Conservation (phyloP, 202 grass and related monocot species). For the Digitaria exilis region DNA sequence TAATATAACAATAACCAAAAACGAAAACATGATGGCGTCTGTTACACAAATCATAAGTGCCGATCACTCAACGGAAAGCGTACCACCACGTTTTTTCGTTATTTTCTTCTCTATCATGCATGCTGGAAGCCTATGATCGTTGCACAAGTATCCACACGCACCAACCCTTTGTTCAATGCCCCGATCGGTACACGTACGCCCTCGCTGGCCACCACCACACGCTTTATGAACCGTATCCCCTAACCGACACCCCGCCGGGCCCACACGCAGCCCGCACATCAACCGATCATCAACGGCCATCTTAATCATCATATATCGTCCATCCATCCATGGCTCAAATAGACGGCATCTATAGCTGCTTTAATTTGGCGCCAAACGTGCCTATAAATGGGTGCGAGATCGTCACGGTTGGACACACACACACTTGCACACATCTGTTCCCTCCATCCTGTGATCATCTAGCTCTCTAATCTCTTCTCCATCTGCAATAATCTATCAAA, state of each 20-base stretch:
- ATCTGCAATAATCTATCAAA: not conserved
- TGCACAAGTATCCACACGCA: not conserved
- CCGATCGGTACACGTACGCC: not conserved
- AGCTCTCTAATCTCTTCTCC: not conserved
- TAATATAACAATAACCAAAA: no score
- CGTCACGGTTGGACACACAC: not conserved
- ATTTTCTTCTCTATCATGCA: no score
- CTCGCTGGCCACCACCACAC: not conserved
- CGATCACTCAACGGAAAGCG: no score
- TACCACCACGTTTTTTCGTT: no score
- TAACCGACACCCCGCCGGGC: not conserved
- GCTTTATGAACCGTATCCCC: not conserved
- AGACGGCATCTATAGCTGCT: not conserved
- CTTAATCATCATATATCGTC: no score
- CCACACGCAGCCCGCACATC: not conserved
- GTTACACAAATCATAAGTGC: no score
- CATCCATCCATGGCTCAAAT: not conserved
- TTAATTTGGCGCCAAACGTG: not conserved
- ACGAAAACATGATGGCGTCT: no score
- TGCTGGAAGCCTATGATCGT: no score
- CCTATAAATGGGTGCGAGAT: slow-evolving; percentile 5
- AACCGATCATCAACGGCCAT: not conserved
- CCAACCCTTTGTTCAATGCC: slow-evolving; percentile 22
- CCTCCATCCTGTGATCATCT: no score
- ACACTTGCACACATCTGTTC: no score